Conservation (phyloP, 495 filamentous ascomycete genomes). For the Penicillium turbatum region DNA sequence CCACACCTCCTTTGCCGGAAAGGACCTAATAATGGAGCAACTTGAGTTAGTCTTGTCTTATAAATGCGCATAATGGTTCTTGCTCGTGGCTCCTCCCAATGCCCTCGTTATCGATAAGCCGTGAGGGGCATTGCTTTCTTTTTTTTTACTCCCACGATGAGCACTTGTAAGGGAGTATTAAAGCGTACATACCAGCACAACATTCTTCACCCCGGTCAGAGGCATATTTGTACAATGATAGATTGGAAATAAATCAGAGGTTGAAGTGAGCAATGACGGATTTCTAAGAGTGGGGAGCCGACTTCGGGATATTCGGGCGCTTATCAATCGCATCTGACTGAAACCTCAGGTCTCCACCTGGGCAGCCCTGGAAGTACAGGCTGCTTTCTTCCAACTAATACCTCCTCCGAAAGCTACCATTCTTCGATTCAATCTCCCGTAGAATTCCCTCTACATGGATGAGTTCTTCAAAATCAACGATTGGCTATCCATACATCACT, state of each 20-base stretch:
- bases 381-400: no score
- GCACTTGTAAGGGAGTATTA: slow-evolving; percentile 7
- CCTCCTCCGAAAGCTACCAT: no score
- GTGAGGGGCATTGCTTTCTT: slow-evolving; percentile 2
- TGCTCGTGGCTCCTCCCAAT: neutral
- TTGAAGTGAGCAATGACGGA: slow-evolving; percentile 2
- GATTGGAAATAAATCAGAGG: neutral
- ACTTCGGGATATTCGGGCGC: slow-evolving; percentile 27
- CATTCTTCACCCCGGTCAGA: slow-evolving; percentile 50
- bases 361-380: no score
- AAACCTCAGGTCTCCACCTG: no score
- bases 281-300: slow-evolving; percentile 24
- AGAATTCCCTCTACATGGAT: no score
- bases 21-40: slow-evolving; percentile 51
- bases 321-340: slow-evolving; percentile 42
- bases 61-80: neutral
- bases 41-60: neutral
- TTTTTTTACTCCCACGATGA: neutral
- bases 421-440: no score
- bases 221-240: slow-evolving; percentile 32
- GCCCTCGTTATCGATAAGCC: slow-evolving; percentile 45
- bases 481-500: no score
- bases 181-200: slow-evolving; percentile 40
- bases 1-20: slow-evolving; percentile 96
- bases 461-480: no score